Conservation (phyloP, 164 flowering plant genomes). For the Berberis vulgaris region DNA sequence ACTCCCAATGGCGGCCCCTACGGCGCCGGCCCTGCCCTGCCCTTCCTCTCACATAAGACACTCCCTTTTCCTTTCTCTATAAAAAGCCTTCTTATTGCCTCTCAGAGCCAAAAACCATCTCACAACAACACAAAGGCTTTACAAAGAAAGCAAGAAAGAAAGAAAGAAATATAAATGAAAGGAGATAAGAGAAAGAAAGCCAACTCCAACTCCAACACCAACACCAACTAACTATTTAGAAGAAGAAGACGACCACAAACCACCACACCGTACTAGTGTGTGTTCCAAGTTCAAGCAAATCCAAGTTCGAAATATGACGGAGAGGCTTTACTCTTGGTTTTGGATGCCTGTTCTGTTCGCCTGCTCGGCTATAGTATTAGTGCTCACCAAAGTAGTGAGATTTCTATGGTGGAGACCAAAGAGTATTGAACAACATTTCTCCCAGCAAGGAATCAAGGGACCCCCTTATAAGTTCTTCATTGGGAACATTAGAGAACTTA, state of each 20-base stretch:
- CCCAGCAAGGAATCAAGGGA: conserved; percentile 84
- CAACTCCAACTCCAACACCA: neutral
- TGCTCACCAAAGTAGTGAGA: conserved; percentile 28
- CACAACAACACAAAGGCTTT: neutral
- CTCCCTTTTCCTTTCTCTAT: conserved; percentile 12
- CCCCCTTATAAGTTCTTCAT: conserved; percentile 90
- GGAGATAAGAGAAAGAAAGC: conserved; percentile 9
- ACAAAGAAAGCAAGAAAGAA: neutral
- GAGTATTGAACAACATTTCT: conserved; percentile 66
- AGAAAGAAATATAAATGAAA: neutral
- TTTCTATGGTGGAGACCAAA: conserved; percentile 87
- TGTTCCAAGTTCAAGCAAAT: neutral
- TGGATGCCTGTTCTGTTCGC: conserved; percentile 16
- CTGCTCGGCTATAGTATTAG: conserved; percentile 17
- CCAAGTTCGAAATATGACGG: neutral
- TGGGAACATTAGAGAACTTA: conserved; percentile 84
- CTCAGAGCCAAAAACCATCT: conserved; percentile 2
- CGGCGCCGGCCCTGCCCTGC: conserved; percentile 55
- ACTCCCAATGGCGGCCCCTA: conserved; percentile 67
- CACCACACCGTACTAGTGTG: neutral
- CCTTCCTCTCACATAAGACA: conserved; percentile 6
- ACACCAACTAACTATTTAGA: neutral
- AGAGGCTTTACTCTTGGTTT: conserved; percentile 12
- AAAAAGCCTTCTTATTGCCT: conserved; percentile 9
- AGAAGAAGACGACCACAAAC: neutral